Percentiles rank a stretch among this genome's conserved stretches.
These are phyloP conservation scores for Infundibulicybe gibba DNA, from an alignment of 768 basidiomycete genomes.

Conservation along the genomic window DNA sequence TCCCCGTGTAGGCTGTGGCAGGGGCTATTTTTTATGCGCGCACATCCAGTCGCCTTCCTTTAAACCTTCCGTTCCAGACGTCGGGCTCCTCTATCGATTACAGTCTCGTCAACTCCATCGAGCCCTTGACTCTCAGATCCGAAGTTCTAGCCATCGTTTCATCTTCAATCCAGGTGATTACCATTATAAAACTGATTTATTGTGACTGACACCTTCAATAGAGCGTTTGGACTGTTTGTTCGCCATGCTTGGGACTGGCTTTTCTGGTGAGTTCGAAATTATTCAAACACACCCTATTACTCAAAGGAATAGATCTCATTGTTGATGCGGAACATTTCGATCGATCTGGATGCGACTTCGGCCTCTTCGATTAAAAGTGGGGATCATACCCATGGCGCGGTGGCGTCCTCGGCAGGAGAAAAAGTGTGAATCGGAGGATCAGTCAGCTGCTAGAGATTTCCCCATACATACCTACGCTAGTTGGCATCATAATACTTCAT, in stretches of 20 bases:
- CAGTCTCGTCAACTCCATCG: constrained; percentile 41
- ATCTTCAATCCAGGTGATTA: constrained; percentile 54
- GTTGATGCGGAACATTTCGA: constrained; percentile 32
- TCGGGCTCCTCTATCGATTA: constrained; percentile 52
- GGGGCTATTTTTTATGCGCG: constrained; percentile 69
- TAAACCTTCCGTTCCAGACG: constrained; percentile 35
- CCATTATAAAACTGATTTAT: neutral
- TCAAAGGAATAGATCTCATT: constrained; percentile 32
- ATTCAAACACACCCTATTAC: constrained; percentile 2
- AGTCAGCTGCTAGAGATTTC: no score
- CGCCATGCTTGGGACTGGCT: constrained; percentile 64
- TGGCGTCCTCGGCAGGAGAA: constrained; percentile 2
- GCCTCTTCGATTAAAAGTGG: no score
- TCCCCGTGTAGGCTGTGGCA: constrained; percentile 56
- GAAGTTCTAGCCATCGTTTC: constrained; percentile 53
- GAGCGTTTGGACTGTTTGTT: constrained; percentile 74
- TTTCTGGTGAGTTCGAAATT: constrained; percentile 42
- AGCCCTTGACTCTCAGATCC: constrained; percentile 39
- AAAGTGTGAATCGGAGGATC: constrained; percentile 1
- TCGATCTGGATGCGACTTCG: constrained; percentile 7
- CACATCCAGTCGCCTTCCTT: constrained; percentile 45
- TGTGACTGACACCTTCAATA: constrained; percentile 19
- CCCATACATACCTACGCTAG: no score
- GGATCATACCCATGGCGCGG: no score
- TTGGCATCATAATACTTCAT: no score